Evolutionary conservation across 768 basidiomycete genomes (phyloP), one percentile per base, ranked within the genome.

Genomic region (Trichaptum fuscoviolaceum): DNA sequence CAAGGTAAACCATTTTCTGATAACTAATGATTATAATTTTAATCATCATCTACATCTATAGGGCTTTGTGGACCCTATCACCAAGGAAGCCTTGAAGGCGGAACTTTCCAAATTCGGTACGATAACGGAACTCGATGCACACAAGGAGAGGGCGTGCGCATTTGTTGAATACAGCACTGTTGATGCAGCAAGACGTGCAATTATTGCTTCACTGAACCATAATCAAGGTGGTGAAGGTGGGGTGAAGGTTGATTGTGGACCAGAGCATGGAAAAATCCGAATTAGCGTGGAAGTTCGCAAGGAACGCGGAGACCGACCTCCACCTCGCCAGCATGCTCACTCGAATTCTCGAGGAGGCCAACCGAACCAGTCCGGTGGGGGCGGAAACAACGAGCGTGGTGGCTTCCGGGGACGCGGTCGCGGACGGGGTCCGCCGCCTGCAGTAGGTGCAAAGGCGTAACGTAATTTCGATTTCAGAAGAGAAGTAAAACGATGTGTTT

Each of bases 231-330:
- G 95, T 42, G 93, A 96, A 69, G 95, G 95, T 65, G 96, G 95
- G 17, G 83, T 99, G 68, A 88, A 85, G 74, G 76, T 96, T 63
- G 90, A 91, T 62, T 81, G 83, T 9, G 88, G 85, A 0, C 84
- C 84, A 3, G 87, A 85, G 7, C 76, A 69, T 24, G 79, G 69
- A 62, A 78, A 77, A 66, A 76, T 84, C 35, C 80, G 89, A 67
- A 87, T 98, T 67, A 82, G 79, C 67, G 86, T 98, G 36, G 95
- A 96, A 83, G 92, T 91, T 58, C 86, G 92, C 76, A 97, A 95
- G 82, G 95, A 98, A 79, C 84, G 94, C 59, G 86, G 87, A 42
- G 94, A 97, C n/a, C 79, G 95, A 66, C 88, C 89, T 2, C 78
- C 82, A 1, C 81, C 77, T 69, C 78, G 90, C 35, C 82, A 61